These are phyloP conservation scores for Podila epicladia DNA, from an alignment of 192 early-diverging fungal species.

Conservation along the genomic window DNA sequence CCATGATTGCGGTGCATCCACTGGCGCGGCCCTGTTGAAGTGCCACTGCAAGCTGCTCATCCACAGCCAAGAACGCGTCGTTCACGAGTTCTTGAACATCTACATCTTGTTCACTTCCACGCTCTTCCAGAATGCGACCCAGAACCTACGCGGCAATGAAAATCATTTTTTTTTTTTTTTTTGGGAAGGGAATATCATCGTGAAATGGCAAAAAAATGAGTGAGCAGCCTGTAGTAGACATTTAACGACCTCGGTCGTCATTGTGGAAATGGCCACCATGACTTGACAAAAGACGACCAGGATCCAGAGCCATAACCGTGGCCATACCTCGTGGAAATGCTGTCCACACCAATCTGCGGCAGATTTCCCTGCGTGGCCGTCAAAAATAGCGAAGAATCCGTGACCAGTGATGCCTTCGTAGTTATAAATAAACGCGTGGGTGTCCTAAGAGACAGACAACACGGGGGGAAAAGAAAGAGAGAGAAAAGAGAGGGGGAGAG, in stretches of 20 bases:
- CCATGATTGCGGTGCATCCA: slow-evolving; percentile 93
- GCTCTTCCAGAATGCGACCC: slow-evolving; percentile 75
- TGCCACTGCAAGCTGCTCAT: slow-evolving; percentile 76
- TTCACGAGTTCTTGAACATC: slow-evolving; percentile 87
- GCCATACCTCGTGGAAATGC: slow-evolving; percentile 79
- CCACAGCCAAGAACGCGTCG: slow-evolving; percentile 82
- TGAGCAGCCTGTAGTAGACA: neutral
- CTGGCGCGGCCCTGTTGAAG: slow-evolving; percentile 79
- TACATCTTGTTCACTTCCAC: slow-evolving; percentile 59
- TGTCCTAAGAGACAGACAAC: slow-evolving; percentile 66
- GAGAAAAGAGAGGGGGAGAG: neutral
- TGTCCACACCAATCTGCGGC: slow-evolving; percentile 97
- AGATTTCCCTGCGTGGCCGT: slow-evolving; percentile 95
- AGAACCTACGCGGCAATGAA: slow-evolving; percentile 13
- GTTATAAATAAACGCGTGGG: slow-evolving; percentile 86
- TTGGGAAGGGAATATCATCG: neutral
- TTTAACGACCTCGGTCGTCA: neutral
- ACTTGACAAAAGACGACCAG: neutral
- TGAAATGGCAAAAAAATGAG: neutral
- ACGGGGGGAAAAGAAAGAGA: slow-evolving; percentile 6
- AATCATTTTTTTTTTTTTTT: no score
- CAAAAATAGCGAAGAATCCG: slow-evolving; percentile 95
- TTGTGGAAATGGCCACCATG: neutral
- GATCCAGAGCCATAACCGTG: neutral
- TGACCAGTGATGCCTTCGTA: slow-evolving; percentile 83